A percentile compares a stretch with the other conserved stretches of the same genome.
These are phyloP conservation scores for Purpureocillium takamizusanense DNA, from an alignment of 2,329 filamentous ascomycete genomes.

Conservation along the genomic window DNA sequence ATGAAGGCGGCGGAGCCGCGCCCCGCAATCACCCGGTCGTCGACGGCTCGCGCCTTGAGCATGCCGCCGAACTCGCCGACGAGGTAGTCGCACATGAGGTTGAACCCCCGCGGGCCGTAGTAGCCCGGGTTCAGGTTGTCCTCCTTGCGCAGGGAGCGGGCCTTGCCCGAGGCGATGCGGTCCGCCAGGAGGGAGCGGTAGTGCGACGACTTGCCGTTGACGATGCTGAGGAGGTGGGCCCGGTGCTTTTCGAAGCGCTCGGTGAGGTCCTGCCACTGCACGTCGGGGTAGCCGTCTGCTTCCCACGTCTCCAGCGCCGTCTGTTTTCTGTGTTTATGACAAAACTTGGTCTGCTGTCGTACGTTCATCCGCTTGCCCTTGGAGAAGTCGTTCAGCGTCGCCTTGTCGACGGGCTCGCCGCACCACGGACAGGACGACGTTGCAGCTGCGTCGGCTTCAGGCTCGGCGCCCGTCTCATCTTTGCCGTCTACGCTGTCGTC, in stretches of 20 bases:
- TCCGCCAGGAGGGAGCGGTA: slow-evolving; percentile 50
- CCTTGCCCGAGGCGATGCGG: slow-evolving; percentile 46
- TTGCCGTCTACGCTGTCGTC: not conserved
- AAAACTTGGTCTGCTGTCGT: slow-evolving; percentile 53
- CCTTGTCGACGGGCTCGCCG: slow-evolving; percentile 44
- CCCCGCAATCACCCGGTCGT: slow-evolving; percentile 57
- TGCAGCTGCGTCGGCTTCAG: slow-evolving; percentile 1
- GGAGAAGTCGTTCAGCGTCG: slow-evolving; percentile 44
- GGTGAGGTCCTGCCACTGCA: slow-evolving; percentile 59
- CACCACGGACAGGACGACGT: slow-evolving; percentile 57
- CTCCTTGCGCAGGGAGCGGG: slow-evolving; percentile 50
- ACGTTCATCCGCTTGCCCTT: slow-evolving; percentile 41
- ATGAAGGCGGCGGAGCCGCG: slow-evolving; percentile 61
- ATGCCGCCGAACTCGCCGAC: slow-evolving; percentile 49
- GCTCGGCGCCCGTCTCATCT: slow-evolving; percentile 4
- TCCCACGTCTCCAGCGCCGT: slow-evolving; percentile 40
- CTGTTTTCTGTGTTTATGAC: slow-evolving; percentile 49
- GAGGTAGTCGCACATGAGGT: slow-evolving; percentile 62
- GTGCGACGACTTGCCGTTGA: slow-evolving; percentile 50
- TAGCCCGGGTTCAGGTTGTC: slow-evolving; percentile 64
- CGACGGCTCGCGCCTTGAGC: slow-evolving; percentile 52
- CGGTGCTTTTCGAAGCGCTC: slow-evolving; percentile 49
- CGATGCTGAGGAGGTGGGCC: slow-evolving; percentile 44
- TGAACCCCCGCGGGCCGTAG: slow-evolving; percentile 69
- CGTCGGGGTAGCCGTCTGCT: slow-evolving; percentile 54